Percentiles rank a stretch among this genome's conserved stretches.
Evolutionary conservation across 108 stramenopile genomes (phyloP).

Genomic region (Skeletonema menzelii): DNA sequence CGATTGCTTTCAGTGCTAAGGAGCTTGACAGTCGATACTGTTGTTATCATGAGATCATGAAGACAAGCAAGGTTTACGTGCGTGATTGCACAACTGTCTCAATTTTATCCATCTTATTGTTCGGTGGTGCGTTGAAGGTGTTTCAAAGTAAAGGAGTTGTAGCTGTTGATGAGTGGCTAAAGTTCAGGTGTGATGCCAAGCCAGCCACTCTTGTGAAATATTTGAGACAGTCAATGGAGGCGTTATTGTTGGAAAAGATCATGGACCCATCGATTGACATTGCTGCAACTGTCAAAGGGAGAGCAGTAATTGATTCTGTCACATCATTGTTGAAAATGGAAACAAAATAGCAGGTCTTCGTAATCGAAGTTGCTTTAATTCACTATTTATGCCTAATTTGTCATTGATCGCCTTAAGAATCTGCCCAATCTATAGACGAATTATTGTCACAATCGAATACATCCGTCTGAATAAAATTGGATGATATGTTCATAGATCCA

Average conservation of each 20-base stretch:
- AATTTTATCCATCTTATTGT: constrained; percentile 66
- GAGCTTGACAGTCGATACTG: constrained; percentile 64
- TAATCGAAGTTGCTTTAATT: no score
- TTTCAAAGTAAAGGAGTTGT: constrained; percentile 63
- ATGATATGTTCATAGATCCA: neutral
- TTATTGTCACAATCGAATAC: neutral
- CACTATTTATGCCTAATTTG: neutral
- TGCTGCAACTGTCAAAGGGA: constrained; percentile 44
- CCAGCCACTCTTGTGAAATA: constrained; percentile 75
- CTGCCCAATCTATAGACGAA: neutral
- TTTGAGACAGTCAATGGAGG: constrained; percentile 61
- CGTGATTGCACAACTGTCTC: constrained; percentile 65
- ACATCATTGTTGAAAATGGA: constrained; percentile 42
- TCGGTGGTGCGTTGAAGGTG: constrained; percentile 68
- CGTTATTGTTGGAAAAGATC: constrained; percentile 64
- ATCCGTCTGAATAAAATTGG: neutral
- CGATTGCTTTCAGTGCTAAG: constrained; percentile 58
- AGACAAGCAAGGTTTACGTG: constrained; percentile 74
- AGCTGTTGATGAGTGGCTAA: constrained; percentile 70
- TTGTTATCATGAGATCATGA: constrained; percentile 79
- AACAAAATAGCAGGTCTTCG: neutral
- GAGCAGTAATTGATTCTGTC: constrained; percentile 59
- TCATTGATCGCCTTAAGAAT: neutral
- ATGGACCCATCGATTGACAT: constrained; percentile 59
- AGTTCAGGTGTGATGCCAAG: constrained; percentile 62